Percentiles rank a stretch among this genome's conserved stretches.
These are phyloP conservation scores for Aphanomyces stellatus DNA, from an alignment of 352 stramenopile genomes.

Conservation along the genomic window DNA sequence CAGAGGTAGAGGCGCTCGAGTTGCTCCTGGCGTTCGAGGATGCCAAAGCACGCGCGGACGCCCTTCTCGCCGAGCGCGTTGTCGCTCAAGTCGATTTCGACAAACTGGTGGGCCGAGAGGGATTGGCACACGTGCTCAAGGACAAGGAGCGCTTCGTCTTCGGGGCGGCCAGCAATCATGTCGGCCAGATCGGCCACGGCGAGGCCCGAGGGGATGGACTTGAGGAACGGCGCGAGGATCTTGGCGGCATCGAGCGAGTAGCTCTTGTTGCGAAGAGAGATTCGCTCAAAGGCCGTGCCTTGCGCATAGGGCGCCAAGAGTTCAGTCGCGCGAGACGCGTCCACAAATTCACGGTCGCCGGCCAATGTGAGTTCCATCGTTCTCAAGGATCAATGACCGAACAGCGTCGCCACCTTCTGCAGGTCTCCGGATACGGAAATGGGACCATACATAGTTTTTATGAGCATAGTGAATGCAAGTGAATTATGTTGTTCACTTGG, in stretches of 20 bases:
- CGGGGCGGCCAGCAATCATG: slow-evolving; percentile 75
- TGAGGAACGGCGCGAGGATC: slow-evolving; percentile 68
- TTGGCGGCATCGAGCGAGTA: slow-evolving; percentile 70
- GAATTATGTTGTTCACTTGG: too few species aligned
- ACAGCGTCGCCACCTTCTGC: neutral
- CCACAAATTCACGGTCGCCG: slow-evolving; percentile 73
- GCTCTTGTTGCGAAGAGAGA: slow-evolving; percentile 85
- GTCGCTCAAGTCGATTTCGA: slow-evolving; percentile 88
- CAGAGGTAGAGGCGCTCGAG: slow-evolving; percentile 88
- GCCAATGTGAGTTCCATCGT: slow-evolving; percentile 2
- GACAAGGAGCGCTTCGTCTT: slow-evolving; percentile 78
- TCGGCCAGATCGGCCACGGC: slow-evolving; percentile 73
- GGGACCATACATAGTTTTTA: too few species aligned
- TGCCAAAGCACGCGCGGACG: slow-evolving; percentile 82
- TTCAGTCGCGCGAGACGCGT: slow-evolving; percentile 52
- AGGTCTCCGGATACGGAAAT: slow-evolving; percentile 5
- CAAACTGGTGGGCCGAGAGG: slow-evolving; percentile 57
- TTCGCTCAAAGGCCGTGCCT: slow-evolving; percentile 45
- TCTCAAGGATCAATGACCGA: neutral
- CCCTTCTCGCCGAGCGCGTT: slow-evolving; percentile 94
- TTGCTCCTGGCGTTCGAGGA: slow-evolving; percentile 68
- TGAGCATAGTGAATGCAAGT: too few species aligned
- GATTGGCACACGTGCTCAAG: slow-evolving; percentile 70
- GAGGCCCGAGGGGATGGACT: slow-evolving; percentile 28
- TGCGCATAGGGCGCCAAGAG: slow-evolving; percentile 31